phyloP scores from a whole-genome alignment of 2,329 filamentous ascomycete genomes.

The Penicillium palitans region DNA sequence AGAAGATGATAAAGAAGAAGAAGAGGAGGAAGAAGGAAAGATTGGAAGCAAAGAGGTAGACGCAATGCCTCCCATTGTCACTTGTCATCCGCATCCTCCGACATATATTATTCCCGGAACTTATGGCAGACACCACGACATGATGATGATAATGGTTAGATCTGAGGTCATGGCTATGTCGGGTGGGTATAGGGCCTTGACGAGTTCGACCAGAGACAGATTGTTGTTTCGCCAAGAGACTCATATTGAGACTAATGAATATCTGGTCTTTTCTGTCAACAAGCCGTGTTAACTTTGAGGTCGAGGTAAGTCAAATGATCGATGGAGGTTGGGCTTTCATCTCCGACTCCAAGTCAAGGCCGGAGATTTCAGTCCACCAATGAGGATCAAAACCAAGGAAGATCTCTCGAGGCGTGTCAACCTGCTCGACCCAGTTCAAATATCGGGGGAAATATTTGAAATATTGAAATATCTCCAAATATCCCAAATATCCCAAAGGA shows the following conservation, averaged over 20 bases:
- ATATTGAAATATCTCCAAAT: background rate
- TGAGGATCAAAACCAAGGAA: background rate
- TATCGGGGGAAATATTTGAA: background rate
- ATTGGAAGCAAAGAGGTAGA: background rate
- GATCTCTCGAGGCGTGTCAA: background rate
- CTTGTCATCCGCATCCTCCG: conserved; percentile 2
- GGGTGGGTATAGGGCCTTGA: background rate
- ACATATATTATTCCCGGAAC: conserved; percentile 19
- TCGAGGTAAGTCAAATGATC: background rate
- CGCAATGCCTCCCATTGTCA: background rate
- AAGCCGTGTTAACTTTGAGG: background rate
- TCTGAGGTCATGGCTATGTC: conserved; percentile 28
- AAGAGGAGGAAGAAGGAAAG: background rate
- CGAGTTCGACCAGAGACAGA: background rate
- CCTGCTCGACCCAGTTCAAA: background rate
- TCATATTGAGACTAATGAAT: background rate
- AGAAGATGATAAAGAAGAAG: background rate
- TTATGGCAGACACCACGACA: conserved; percentile 20
- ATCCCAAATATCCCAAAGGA: background rate
- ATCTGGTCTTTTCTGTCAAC: background rate
- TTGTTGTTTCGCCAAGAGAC: background rate
- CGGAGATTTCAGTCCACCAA: conserved; percentile 25
- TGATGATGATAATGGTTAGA: conserved; percentile 23
- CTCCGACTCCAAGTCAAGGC: background rate
- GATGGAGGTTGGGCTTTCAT: background rate